Evolutionary conservation across 768 basidiomycete genomes (phyloP), one percentile per base, ranked within the genome.

Genomic region (Tricholoma sp.): DNA sequence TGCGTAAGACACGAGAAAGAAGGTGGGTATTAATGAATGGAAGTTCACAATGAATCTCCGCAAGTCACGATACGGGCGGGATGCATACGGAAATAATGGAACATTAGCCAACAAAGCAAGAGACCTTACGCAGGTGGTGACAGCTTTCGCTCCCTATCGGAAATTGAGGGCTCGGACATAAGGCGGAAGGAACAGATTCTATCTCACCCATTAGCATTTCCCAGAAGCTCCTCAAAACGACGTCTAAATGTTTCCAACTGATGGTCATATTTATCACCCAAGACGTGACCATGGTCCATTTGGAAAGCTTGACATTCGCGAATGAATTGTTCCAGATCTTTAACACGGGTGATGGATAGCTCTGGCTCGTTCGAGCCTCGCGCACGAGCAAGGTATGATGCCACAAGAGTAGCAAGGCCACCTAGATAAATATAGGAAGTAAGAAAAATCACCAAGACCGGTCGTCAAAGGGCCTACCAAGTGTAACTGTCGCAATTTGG

Each of bases 331-430:
- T 88, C 83, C 1, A 90, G 74, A 56, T 85, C 84, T 58, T 84
- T 82, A 4, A 74, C 74, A 10, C 81, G 79, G 3, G 72, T 65
- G 31, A 76, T 73, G 0, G 85, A 86, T n/a, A 77, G 52, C 58
- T 89, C 85, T 1, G 89, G 89, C 61, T 90, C 88, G 36, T 80
- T 80, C 0, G 86, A 83, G 10, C 87, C 86, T 28, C 87, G 81
- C 24, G 80, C 76, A 11, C 84, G 81, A 3, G 88, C 89, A 24
- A 91, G 75, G 67, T 86, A 90, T 1, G 87, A 85, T 15, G 88
- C 87, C 12, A 85, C 78, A 17, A 89, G 18, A 0, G 88, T 91
- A 3, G 87, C 68, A 10, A 86, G 55, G n/a, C 83, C 88, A 32
- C 89, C 85, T 83, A 29, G 18, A 44, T 36, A 12, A 41, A 12